phyloP scores from a whole-genome alignment of 2,329 filamentous ascomycete species.

The Apiospora pterosperma region DNA sequence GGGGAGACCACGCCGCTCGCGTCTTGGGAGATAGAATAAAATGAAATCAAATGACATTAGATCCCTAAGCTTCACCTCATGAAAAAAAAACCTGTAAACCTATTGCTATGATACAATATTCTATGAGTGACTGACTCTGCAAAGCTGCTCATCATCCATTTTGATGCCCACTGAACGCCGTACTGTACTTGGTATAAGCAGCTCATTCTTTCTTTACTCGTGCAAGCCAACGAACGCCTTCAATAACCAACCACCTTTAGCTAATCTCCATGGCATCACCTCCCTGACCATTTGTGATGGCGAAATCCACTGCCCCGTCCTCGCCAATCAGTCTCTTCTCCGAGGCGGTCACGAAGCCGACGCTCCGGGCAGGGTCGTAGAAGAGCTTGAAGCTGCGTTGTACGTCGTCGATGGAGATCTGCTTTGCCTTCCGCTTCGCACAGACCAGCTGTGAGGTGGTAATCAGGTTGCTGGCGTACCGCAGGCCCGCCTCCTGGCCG shows the following conservation, averaged over 20 bases:
- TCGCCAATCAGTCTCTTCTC: constrained; percentile 93
- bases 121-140: constrained; percentile 9
- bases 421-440: constrained; percentile 79
- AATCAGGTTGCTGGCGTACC: constrained; percentile 98
- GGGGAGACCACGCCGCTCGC: not conserved
- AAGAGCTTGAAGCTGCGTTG: constrained; percentile 92
- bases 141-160: constrained; percentile 12
- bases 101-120: constrained; percentile 17
- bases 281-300: constrained; percentile 40
- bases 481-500: constrained; percentile 83
- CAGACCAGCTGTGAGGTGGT: constrained; percentile 86
- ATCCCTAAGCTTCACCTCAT: constrained; percentile 12
- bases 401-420: constrained; percentile 83
- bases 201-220: not conserved
- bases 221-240: not conserved
- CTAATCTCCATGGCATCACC: constrained; percentile 32
- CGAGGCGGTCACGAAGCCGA: constrained; percentile 84
- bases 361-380: constrained; percentile 83
- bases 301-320: constrained; percentile 73
- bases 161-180: constrained; percentile 26
- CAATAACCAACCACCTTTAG: constrained; percentile 11
- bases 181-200: constrained; percentile 1
- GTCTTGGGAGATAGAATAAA: constrained; percentile 8
- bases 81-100: not conserved
- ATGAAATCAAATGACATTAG: constrained; percentile 10